These are phyloP conservation scores for Lentinula sp. DNA, from an alignment of 768 basidiomycete genomes.

Conservation along the genomic window DNA sequence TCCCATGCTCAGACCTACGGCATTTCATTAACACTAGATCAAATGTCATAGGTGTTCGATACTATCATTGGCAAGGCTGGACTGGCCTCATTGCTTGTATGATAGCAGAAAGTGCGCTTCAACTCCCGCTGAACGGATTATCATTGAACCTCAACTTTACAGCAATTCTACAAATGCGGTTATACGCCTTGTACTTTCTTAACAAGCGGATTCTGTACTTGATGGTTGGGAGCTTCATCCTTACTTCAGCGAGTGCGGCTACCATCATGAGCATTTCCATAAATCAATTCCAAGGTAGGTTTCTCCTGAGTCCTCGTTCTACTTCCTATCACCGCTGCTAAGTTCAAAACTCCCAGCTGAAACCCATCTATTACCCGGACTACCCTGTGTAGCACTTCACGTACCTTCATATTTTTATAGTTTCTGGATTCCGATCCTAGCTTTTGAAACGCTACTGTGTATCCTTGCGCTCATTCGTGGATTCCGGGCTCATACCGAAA, in stretches of 20 bases:
- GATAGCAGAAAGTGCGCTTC: slow-evolving; percentile 44
- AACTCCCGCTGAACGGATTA: neutral
- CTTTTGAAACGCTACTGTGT: slow-evolving; percentile 49
- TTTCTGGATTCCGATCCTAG: slow-evolving; percentile 58
- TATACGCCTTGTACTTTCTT: slow-evolving; percentile 56
- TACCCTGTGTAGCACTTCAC: slow-evolving; percentile 30
- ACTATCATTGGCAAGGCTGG: slow-evolving; percentile 59
- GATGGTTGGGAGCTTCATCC: slow-evolving; percentile 37
- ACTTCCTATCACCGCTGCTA: neutral
- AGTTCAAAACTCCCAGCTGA: neutral
- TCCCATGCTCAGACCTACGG: neutral
- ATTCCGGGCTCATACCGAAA: slow-evolving; percentile 34
- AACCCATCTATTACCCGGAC: slow-evolving; percentile 14
- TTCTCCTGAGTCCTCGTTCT: neutral
- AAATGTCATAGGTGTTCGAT: slow-evolving; percentile 27
- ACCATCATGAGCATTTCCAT: slow-evolving; percentile 44
- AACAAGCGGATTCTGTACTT: slow-evolving; percentile 43
- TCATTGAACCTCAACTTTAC: neutral
- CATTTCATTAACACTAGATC: neutral
- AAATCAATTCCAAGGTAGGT: neutral
- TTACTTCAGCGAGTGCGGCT: slow-evolving; percentile 32
- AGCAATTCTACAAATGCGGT: slow-evolving; percentile 58
- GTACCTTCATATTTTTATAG: slow-evolving; percentile 40
- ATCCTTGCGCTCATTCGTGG: slow-evolving; percentile 43
- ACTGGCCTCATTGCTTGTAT: slow-evolving; percentile 49